Evolutionary conservation across 805 yeast genomes (phyloP).

Genomic region (Candida insectorum): DNA sequence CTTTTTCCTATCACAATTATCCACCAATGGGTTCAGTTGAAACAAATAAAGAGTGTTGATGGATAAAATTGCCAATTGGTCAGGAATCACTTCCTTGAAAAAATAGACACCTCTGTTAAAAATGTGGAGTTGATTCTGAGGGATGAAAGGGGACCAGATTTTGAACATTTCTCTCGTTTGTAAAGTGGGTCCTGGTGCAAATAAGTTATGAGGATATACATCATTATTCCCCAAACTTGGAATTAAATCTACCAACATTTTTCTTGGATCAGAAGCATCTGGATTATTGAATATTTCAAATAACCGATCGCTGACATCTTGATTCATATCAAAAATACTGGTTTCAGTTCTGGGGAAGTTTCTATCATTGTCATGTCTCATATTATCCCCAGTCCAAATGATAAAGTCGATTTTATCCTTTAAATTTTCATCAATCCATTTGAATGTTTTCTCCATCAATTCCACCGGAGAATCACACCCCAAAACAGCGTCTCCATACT

Average conservation of each 20-base stretch:
- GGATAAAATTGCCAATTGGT: constrained; percentile 71
- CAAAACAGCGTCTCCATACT: constrained; percentile 68
- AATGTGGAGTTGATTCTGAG: constrained; percentile 71
- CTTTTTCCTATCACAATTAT: constrained; percentile 65
- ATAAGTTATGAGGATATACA: constrained; percentile 84
- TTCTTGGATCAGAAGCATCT: constrained; percentile 42
- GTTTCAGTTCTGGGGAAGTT: constrained; percentile 67
- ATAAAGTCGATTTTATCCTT: constrained; percentile 80
- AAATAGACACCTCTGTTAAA: constrained; percentile 75
- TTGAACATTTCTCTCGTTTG: constrained; percentile 75
- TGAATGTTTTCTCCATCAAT: constrained; percentile 58
- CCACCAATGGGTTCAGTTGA: constrained; percentile 77
- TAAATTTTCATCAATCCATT: constrained; percentile 63
- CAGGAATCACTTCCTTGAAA: constrained; percentile 76
- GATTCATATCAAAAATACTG: constrained; percentile 69
- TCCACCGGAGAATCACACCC: constrained; percentile 77
- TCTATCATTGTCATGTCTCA: constrained; percentile 82
- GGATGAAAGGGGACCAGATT: constrained; percentile 72
- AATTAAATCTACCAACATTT: constrained; percentile 45
- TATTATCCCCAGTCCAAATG: constrained; percentile 89
- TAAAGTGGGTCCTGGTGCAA: constrained; percentile 83
- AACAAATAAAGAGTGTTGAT: constrained; percentile 75
- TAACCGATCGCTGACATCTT: constrained; percentile 51
- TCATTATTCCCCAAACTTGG: constrained; percentile 86
- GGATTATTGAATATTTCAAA: constrained; percentile 50